Conservation (phyloP, 2,329 filamentous ascomycete genomes). For the Beauveria pseudobassiana region DNA sequence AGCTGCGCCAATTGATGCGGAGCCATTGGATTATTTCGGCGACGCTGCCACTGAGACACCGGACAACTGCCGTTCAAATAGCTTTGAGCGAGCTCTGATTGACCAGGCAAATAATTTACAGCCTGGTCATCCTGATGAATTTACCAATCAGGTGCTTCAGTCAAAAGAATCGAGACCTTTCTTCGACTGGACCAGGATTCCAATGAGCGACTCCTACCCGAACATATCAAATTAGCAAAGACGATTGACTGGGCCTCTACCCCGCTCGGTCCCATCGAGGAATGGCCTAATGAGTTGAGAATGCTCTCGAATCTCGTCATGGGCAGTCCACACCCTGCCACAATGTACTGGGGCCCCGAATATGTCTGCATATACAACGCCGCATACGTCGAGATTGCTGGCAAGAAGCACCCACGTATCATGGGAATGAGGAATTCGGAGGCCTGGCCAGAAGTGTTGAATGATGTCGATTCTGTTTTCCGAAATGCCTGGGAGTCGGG, state of each 20-base stretch:
- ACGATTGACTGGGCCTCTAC: constrained; percentile 68
- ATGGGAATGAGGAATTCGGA: constrained; percentile 67
- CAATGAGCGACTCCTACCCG: constrained; percentile 55
- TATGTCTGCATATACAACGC: constrained; percentile 65
- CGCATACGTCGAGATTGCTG: constrained; percentile 62
- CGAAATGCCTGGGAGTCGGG: constrained; percentile 59
- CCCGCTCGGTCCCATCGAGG: constrained; percentile 65
- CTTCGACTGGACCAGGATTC: constrained; percentile 77
- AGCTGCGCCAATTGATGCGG: constrained; percentile 20
- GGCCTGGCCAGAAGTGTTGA: constrained; percentile 70
- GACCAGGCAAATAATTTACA: neutral
- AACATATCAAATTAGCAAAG: constrained; percentile 66
- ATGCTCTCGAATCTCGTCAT: constrained; percentile 78
- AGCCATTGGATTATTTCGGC: constrained; percentile 37
- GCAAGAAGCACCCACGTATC: constrained; percentile 65
- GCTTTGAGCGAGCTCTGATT: neutral
- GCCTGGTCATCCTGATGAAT: constrained; percentile 32
- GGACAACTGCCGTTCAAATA: constrained; percentile 14
- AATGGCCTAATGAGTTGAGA: constrained; percentile 64
- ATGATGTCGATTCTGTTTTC: constrained; percentile 61
- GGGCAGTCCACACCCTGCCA: constrained; percentile 66
- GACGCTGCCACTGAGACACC: constrained; percentile 18
- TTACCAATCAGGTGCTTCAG: constrained; percentile 34
- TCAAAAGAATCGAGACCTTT: constrained; percentile 37
- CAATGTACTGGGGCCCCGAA: constrained; percentile 73